phyloP scores from a whole-genome alignment of 352 stramenopile species.

The Phytophthora crassamura region DNA sequence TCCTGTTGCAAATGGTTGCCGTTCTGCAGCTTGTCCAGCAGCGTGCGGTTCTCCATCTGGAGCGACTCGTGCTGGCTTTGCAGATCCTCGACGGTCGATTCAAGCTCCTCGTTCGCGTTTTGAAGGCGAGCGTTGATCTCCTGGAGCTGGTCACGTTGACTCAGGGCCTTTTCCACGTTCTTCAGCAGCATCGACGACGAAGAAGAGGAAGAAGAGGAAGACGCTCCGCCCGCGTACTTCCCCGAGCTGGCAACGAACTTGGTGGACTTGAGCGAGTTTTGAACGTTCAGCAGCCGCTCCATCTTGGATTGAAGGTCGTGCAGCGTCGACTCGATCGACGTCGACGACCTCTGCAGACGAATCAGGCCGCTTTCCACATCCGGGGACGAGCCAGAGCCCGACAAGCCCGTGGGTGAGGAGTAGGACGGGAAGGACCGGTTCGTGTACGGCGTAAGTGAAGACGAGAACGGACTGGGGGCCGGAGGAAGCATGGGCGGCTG shows the following conservation, averaged over 20 bases:
- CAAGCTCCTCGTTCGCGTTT: conserved; percentile 56
- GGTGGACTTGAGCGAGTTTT: conserved; percentile 52
- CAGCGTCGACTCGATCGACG: conserved; percentile 78
- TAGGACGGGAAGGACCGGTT: conserved; percentile 28
- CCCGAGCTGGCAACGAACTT: conserved; percentile 50
- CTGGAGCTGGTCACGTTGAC: conserved; percentile 71
- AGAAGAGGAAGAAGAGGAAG: conserved; percentile 41
- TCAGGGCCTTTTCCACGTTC: conserved; percentile 76
- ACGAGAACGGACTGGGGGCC: conserved; percentile 24
- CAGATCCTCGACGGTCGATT: conserved; percentile 64
- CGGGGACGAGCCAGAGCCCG: conserved; percentile 23
- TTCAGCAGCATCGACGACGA: conserved; percentile 65
- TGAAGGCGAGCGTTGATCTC: conserved; percentile 58
- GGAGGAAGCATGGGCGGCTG: conserved; percentile 20
- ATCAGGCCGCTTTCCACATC: conserved; percentile 74
- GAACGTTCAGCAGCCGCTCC: conserved; percentile 72
- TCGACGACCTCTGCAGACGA: conserved; percentile 76
- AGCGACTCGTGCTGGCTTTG: conserved; percentile 66
- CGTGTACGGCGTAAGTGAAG: conserved; percentile 40
- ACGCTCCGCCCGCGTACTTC: conserved; percentile 23
- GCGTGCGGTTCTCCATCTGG: conserved; percentile 69
- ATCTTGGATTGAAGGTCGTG: conserved; percentile 84
- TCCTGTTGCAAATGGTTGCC: conserved; percentile 74
- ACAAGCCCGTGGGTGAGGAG: conserved; percentile 5
- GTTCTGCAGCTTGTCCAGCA: conserved; percentile 76